Base-by-base conservation (phyloP, 2,329 filamentous ascomycete genomes). In the Arthroderma sp. region DNA sequence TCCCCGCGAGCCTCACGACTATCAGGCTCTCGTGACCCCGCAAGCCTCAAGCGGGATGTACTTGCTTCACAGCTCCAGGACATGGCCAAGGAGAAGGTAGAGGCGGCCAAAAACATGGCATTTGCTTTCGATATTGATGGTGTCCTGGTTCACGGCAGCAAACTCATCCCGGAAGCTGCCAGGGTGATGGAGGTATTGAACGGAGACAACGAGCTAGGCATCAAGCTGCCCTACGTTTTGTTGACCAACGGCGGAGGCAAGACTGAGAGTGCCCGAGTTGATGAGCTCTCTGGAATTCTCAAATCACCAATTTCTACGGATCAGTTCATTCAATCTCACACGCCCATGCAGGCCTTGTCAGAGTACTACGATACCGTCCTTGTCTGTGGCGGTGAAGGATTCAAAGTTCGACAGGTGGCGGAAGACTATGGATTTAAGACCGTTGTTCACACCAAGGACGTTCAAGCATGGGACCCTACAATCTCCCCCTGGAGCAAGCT, bases 281-380 rank as follows among this genome's bases (percentile, higher is more conserved):
- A 83, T 59, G 84, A 88, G 71, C 79, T 88, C 17, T 78, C 80
- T 62, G 80, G 81, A 68, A 86, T 88, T 61, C 77, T 88, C 49
- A 72, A 79, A 59, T 79, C 79, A 65, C 82, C 82, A 55, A 81
- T 87, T 70, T 80, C 76, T 55, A 85, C 81, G 38, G 83, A 87
- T 59, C 85, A 88, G 69, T 89, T 88, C 76, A 87, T 88, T 67
- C 85, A 88, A 71, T 85, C 82, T 1, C 85, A 87, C 76, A 88
- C 84, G 2, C 85, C 85, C 63, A 88, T 88, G 86, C 83, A 84
- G 59, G 86, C 85, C 49, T 73, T 88, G 65, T 75, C 85, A 21
- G 84, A 88, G 70, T 88, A 88, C 78, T 88, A 88, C 76, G 79
- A 82, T 64, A 88, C 85, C 2, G 85, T 89, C 37, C 78, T 89